phyloP scores from a whole-genome alignment of 1,139 yeast species.

The Eremothecium sinecaudum region DNA sequence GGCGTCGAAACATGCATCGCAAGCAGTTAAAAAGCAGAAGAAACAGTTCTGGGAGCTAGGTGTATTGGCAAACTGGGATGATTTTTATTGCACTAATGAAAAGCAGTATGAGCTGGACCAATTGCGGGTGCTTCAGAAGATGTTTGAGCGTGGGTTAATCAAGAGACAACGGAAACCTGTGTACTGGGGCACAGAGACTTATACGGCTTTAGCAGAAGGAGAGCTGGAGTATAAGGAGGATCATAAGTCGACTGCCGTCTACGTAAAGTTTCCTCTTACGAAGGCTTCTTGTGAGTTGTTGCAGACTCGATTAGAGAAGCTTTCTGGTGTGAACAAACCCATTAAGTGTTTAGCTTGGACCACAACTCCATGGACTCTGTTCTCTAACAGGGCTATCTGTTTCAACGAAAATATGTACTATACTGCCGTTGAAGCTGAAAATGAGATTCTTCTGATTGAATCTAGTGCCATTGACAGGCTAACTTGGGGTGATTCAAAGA shows the following conservation, averaged over 20 bases:
- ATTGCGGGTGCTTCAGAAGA: slow-evolving; percentile 53
- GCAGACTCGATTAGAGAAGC: slow-evolving; percentile 4
- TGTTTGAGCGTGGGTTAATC: slow-evolving; percentile 60
- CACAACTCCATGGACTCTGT: slow-evolving; percentile 96
- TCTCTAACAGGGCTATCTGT: slow-evolving; percentile 79
- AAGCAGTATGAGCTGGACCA: slow-evolving; percentile 67
- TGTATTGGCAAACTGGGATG: slow-evolving; percentile 73
- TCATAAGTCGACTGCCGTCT: slow-evolving; percentile 64
- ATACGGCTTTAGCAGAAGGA: slow-evolving; percentile 93
- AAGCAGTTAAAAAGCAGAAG: slow-evolving; percentile 56
- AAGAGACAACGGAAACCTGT: slow-evolving; percentile 88
- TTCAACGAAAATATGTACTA: slow-evolving; percentile 53
- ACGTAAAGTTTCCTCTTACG: slow-evolving; percentile 56
- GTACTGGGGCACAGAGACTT: slow-evolving; percentile 93
- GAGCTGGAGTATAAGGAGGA: slow-evolving; percentile 77
- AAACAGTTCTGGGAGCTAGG: slow-evolving; percentile 59
- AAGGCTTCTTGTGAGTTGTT: slow-evolving; percentile 15
- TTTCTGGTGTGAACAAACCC: slow-evolving; percentile 3
- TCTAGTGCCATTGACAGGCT: slow-evolving; percentile 35
- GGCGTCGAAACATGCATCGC: slow-evolving; percentile 60
- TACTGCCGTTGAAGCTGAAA: slow-evolving; percentile 37
- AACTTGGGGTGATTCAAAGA: slow-evolving; percentile 17
- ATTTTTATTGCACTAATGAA: slow-evolving; percentile 64
- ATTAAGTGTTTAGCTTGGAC: slow-evolving; percentile 67
- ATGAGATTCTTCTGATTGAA: slow-evolving; percentile 44